Base-by-base conservation (phyloP, 257 asterid genomes). In the Ophiorrhiza pumila region DNA sequence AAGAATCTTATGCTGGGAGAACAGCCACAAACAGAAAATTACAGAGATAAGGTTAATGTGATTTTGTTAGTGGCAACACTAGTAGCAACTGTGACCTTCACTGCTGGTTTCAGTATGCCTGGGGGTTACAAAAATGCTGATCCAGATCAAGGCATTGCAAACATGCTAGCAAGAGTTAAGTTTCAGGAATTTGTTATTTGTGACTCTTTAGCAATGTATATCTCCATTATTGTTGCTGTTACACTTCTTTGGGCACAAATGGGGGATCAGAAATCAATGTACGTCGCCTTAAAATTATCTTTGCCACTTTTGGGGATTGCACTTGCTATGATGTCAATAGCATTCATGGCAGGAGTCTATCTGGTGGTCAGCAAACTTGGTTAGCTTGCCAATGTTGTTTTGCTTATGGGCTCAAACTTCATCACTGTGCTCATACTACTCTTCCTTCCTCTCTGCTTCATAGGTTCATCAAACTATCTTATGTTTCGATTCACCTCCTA, bases 221-320 rank as follows among this genome's bases (percentile, higher is more conserved):
- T 76, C 80, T 84, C 91, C 53, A 58, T 80, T 63, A 68, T 76
- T 4, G 89, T 82, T 58, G 86, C 77, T 43, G 83, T 82, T 62
- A 77, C 69, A 13, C 87, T 87, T 73, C 50, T 84, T 35, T 84
- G 89, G 91, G 89, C 89, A 46, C 91, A 87, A 66, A 11, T 82
- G 63, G 87, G 87, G 22, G 87, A 83, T 71, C 82, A 80, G 35
- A 77, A 69, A 32, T 63, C 82, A 61, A 79, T 68, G 76, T 79
- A 52, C 0, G n/a, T 73, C 29, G 89, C 87, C 72, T 39, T 84
- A 22, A 84, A 76, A 34, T 39, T 74, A 32, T 82, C 86, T 31
- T 31, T 79, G 71, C 85, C 87, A 37, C 74, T 84, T 29, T 73
- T 84, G 32, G 91, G 86, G 45, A 45, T 84, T 61, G 82, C 91